Evolutionary conservation across 768 basidiomycete species (phyloP).

Genomic region (Collybiopsis confluens): DNA sequence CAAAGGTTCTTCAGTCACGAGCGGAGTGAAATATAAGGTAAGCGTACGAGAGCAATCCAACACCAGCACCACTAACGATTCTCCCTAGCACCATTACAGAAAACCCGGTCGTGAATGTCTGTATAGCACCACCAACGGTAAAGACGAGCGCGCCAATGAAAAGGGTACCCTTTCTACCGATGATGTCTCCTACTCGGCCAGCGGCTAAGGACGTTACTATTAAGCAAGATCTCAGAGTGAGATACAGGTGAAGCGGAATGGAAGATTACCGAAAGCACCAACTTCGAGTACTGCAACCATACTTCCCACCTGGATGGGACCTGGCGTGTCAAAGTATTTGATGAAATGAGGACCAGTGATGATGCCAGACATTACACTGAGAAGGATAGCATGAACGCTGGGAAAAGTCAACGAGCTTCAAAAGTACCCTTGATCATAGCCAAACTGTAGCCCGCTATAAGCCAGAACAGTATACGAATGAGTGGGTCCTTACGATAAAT

Average conservation of each 20-base stretch:
- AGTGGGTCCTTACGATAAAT: slow-evolving; percentile 57
- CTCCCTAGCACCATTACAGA: slow-evolving; percentile 48
- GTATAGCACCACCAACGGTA: slow-evolving; percentile 83
- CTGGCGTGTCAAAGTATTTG: slow-evolving; percentile 80
- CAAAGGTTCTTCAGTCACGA: not conserved
- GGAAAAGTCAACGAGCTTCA: not conserved
- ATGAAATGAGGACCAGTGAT: slow-evolving; percentile 85
- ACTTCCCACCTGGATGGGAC: slow-evolving; percentile 71
- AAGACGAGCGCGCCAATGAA: slow-evolving; percentile 82
- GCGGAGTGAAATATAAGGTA: not conserved
- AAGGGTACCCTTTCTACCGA: slow-evolving; percentile 83
- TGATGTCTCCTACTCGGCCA: slow-evolving; percentile 78
- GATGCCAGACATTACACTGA: slow-evolving; percentile 81
- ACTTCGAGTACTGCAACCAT: slow-evolving; percentile 96
- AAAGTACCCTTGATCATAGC: slow-evolving; percentile 79
- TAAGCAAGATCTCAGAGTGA: not conserved
- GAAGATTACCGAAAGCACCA: slow-evolving; percentile 74
- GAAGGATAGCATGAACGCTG: not conserved
- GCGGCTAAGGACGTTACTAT: slow-evolving; percentile 86
- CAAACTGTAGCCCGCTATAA: slow-evolving; percentile 44
- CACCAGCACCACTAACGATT: slow-evolving; percentile 48
- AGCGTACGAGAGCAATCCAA: slow-evolving; percentile 65
- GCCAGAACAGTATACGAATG: not conserved
- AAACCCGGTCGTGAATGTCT: slow-evolving; percentile 79
- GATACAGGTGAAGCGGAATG: not conserved